Base-by-base conservation (phyloP, 139 green algal species). In the Chlamydomonas schloesseri region DNA sequence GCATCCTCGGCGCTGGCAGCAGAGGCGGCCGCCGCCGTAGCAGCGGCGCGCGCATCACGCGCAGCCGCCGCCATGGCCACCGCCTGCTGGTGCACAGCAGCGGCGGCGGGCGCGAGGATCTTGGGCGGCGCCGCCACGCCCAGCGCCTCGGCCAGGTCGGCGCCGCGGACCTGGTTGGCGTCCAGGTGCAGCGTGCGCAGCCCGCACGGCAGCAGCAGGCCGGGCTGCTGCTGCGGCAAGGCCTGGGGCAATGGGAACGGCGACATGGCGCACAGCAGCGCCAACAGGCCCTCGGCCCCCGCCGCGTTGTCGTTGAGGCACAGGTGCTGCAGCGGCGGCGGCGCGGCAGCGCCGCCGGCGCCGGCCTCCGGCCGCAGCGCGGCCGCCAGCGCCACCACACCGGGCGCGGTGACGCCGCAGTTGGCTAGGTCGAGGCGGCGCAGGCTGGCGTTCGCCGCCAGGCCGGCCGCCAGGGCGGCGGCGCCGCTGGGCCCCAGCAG, bases 341-440 rank as follows among this genome's bases (percentile, higher is more conserved):
- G 21, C 10, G n/a, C 23, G n/a, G 24, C 26, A 20, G 42, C 77
- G 64, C 6, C 64, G 42, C 9, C 62, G 37, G 20, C 50, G 0
- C 29, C 47, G 20, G 72, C 71, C 26, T 23, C 0, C 10, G 53
- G 28, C 17, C 21, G 33, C 37, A 73, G 37, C 37, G 77, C 77
- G 18, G 37, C 77, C 37, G 77, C 78, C 21, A 85, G 65, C 34
- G 79, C 79, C 21, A 0, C 1, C 21, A 69, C 79, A n/a, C 79
- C 79, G 0, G 24, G 0, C 1, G 47, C 24, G 29, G 31, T 67
- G n/a, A 85, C 18, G 79, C 79, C 79, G 79, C 79, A 85, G 47
- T 47, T 9, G 31, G 79, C 57, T 0, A 85, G 79, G 50, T 85
- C 79, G n/a, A 85, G 64, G 33, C n/a, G 79, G 64, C 24, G 65